Percentiles rank a stretch among this genome's conserved stretches.
Evolutionary conservation across 2,329 filamentous ascomycete species (phyloP).

Genomic region (Botrytis aclada): DNA sequence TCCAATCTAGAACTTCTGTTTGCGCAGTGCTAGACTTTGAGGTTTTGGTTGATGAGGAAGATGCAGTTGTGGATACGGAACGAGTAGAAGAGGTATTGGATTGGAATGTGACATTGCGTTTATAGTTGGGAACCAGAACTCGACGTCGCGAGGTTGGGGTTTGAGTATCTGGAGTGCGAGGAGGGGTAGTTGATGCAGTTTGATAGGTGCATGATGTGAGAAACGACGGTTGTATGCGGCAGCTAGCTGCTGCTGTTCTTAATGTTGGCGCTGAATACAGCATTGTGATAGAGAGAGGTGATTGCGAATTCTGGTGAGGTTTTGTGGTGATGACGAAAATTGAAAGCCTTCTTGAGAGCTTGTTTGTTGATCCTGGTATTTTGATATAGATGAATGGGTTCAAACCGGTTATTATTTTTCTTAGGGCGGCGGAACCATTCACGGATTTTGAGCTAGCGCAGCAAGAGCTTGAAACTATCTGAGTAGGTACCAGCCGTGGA

Average conservation of each 20-base stretch:
- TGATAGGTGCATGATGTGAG: constrained; percentile 32
- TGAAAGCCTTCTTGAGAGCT: neutral
- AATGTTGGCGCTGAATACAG: constrained; percentile 34
- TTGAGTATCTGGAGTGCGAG: constrained; percentile 20
- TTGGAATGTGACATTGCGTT: constrained; percentile 34
- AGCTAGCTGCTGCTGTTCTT: constrained; percentile 35
- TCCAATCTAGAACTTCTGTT: constrained; percentile 63
- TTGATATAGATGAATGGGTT: neutral
- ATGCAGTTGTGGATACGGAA: constrained; percentile 27
- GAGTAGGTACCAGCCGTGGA: too few species aligned
- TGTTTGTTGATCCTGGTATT: constrained; percentile 5
- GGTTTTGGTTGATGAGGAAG: constrained; percentile 18
- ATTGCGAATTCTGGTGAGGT: neutral
- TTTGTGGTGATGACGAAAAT: constrained; percentile 19
- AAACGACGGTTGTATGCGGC: constrained; percentile 34
- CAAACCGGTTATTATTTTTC: neutral
- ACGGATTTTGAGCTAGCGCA: neutral
- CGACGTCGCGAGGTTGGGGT: constrained; percentile 23
- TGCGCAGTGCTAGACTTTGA: constrained; percentile 8
- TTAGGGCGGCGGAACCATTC: constrained; percentile 8
- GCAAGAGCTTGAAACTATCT: neutral
- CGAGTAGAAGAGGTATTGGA: constrained; percentile 19
- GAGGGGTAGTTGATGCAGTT: constrained; percentile 27
- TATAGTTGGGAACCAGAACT: constrained; percentile 31
- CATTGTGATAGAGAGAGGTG: constrained; percentile 28